Evolutionary conservation across 1,284 basidiomycete species (phyloP).

Genomic region (Laetiporus sulphureus): DNA sequence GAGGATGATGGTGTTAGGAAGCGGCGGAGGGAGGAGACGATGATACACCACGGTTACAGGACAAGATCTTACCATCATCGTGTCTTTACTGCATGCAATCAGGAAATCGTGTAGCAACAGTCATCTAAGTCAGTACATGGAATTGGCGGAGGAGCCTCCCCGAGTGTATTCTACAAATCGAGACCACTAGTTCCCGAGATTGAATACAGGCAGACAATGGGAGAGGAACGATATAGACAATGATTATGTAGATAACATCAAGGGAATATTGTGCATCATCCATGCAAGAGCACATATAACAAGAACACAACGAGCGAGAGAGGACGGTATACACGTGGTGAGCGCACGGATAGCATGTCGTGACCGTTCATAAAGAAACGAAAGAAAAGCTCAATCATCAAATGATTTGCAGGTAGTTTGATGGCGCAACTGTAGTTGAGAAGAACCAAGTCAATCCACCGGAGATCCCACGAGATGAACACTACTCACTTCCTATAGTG

Average conservation of each 20-base stretch:
- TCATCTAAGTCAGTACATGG: slow-evolving; percentile 10
- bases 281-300: too few relatives aligned
- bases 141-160: not conserved
- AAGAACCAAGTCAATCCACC: slow-evolving; percentile 13
- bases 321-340: slow-evolving; percentile 3
- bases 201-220: not conserved
- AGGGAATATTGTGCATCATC: too few relatives aligned
- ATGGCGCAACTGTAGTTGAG: slow-evolving; percentile 57
- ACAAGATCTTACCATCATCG: too few relatives aligned
- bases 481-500: slow-evolving; percentile 66
- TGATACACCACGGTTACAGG: not conserved
- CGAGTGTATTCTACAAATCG: slow-evolving; percentile 1
- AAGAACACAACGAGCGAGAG: too few relatives aligned
- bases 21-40: slow-evolving; percentile 24
- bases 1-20: slow-evolving; percentile 64
- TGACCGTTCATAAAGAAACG: slow-evolving; percentile 14
- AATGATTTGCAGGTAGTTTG: slow-evolving; percentile 76
- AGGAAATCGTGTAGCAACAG: slow-evolving; percentile 25
- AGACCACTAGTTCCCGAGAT: slow-evolving; percentile 1
- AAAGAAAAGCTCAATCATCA: slow-evolving; percentile 19
- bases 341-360: slow-evolving; percentile 11
- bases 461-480: not conserved
- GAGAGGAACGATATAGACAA: not conserved
- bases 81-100: too few relatives aligned
- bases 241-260: too few relatives aligned